These are phyloP conservation scores for Pistacia vera DNA, from an alignment of 345 rosid genomes.

Conservation along the genomic window DNA sequence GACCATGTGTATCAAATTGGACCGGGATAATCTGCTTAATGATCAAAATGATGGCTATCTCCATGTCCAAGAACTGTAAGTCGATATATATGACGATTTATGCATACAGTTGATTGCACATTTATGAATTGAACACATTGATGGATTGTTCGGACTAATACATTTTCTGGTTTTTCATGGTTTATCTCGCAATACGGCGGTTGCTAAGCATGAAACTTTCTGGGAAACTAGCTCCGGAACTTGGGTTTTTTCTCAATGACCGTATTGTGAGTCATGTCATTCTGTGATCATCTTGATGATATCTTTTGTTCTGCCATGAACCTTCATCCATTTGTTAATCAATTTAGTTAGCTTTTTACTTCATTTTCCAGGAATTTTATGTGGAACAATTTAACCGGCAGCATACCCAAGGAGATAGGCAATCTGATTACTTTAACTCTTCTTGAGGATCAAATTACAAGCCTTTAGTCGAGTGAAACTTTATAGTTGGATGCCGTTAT, in stretches of 20 bases:
- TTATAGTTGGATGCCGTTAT: too few relatives aligned
- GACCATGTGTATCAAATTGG: conserved; percentile 89
- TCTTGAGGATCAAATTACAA: conserved; percentile 45
- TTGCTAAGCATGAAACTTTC: conserved; percentile 68
- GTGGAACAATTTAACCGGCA: conserved; percentile 82
- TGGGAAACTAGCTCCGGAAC: conserved; percentile 79
- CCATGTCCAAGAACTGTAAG: conserved; percentile 75
- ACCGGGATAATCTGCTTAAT: conserved; percentile 76
- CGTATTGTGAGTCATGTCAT: conserved; percentile 52
- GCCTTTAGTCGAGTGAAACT: not conserved
- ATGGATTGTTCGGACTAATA: too few relatives aligned
- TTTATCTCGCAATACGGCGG: conserved; percentile 47
- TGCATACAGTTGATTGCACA: not conserved
- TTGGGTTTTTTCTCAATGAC: conserved; percentile 64
- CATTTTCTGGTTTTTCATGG: not conserved
- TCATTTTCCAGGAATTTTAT: conserved; percentile 66
- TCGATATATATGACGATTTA: not conserved
- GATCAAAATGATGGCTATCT: conserved; percentile 64
- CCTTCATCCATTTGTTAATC: not conserved
- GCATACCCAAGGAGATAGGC: conserved; percentile 88
- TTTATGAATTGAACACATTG: too few relatives aligned
- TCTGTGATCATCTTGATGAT: not conserved
- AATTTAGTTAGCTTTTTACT: too few relatives aligned
- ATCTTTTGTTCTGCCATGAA: not conserved
- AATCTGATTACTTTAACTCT: conserved; percentile 66